A percentile compares a stretch with the other conserved stretches of the same genome.
Conservation (phyloP, 768 basidiomycete species). For the Suillus luteus region DNA sequence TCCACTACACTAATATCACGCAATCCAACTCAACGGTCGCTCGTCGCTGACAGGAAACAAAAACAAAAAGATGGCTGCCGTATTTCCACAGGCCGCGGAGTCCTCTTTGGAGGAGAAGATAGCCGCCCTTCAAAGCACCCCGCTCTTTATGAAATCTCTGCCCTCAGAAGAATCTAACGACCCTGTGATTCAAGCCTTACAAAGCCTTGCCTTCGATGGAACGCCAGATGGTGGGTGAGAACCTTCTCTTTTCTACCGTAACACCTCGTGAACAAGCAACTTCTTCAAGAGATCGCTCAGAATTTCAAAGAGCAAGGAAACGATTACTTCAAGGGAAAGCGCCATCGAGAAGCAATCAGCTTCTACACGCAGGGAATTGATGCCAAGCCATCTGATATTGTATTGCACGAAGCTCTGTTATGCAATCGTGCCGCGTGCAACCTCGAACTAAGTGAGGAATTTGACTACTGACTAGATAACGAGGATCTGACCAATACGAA, state of each 20-base stretch:
- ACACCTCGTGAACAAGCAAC: background rate
- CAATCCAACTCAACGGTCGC: background rate
- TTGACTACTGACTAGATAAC: background rate
- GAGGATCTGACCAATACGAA: slow-evolving; percentile 30
- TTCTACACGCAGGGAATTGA: slow-evolving; percentile 93
- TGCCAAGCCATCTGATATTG: slow-evolving; percentile 68
- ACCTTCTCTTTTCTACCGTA: background rate
- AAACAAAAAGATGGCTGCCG: slow-evolving; percentile 23
- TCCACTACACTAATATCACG: background rate
- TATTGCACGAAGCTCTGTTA: slow-evolving; percentile 65
- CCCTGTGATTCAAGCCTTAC: slow-evolving; percentile 74
- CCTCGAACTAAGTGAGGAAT: slow-evolving; percentile 72
- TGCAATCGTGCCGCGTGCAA: slow-evolving; percentile 95
- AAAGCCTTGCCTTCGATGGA: slow-evolving; percentile 85
- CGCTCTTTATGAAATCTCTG: slow-evolving; percentile 91
- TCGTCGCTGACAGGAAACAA: background rate
- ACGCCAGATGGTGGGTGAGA: slow-evolving; percentile 85
- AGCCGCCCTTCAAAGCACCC: slow-evolving; percentile 60
- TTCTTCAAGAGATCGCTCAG: slow-evolving; percentile 71
- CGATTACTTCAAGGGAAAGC: slow-evolving; percentile 87
- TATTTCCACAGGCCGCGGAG: slow-evolving; percentile 25
- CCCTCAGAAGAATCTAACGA: slow-evolving; percentile 68
- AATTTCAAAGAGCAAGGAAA: slow-evolving; percentile 97
- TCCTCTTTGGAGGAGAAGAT: slow-evolving; percentile 39
- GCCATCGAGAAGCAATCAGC: slow-evolving; percentile 81